These are phyloP conservation scores for Phytophthora pinifolia DNA, from an alignment of 352 stramenopile species.

Conservation along the genomic window DNA sequence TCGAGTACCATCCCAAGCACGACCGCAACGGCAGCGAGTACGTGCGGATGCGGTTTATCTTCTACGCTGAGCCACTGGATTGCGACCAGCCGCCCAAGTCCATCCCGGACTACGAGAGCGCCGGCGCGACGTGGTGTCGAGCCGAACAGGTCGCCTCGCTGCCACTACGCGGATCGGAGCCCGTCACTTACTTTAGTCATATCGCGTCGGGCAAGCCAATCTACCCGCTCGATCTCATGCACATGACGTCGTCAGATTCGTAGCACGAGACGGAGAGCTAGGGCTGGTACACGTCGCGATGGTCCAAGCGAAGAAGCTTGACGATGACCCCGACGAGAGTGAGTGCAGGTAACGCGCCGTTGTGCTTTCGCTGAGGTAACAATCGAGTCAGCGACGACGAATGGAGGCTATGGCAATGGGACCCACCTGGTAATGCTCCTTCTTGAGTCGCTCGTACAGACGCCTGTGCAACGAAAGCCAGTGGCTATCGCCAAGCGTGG, in stretches of 20 bases:
- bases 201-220: conserved; percentile 70
- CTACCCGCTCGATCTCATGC: conserved; percentile 73
- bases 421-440: conserved; percentile 65
- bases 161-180: conserved; percentile 72
- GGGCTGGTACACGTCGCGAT: conserved; percentile 60
- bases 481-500: conserved; percentile 79
- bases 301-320: conserved; percentile 68
- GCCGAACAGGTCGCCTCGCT: conserved; percentile 68
- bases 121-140: conserved; percentile 74
- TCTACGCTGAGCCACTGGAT: conserved; percentile 77
- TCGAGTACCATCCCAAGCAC: conserved; percentile 86
- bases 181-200: conserved; percentile 74
- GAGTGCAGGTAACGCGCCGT: conserved; percentile 52
- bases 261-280: conserved; percentile 26
- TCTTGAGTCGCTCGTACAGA: conserved; percentile 71
- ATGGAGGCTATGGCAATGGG: conserved; percentile 17
- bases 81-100: conserved; percentile 81
- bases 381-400: conserved; percentile 17
- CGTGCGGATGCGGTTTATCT: conserved; percentile 87
- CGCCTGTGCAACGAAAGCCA: conserved; percentile 82
- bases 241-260: conserved; percentile 51
- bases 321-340: conserved; percentile 59
- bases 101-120: conserved; percentile 88
- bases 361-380: conserved; percentile 58
- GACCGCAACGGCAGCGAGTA: conserved; percentile 70